A percentile compares a stretch with the other conserved stretches of the same genome.
phyloP scores from a whole-genome alignment of 148 eudicot genomes.

The Diospyros lotus region DNA sequence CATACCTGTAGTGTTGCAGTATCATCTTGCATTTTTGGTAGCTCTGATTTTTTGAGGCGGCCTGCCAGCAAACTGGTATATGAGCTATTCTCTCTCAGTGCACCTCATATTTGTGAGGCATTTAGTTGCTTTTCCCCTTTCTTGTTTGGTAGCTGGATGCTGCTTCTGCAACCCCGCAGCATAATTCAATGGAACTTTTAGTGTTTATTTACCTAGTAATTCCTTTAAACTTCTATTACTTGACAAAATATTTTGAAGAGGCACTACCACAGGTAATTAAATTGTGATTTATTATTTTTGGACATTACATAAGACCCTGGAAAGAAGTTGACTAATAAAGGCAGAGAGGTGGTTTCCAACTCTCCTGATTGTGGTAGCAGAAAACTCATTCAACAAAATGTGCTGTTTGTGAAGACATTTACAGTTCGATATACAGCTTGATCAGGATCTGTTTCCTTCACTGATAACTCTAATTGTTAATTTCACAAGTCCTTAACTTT shows the following conservation, averaged over 20 bases:
- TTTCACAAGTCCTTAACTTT: background rate
- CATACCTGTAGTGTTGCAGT: conserved; percentile 66
- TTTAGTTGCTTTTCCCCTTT: background rate
- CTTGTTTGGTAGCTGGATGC: background rate
- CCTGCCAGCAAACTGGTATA: conserved; percentile 81
- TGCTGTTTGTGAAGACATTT: background rate
- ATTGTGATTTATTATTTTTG: background rate
- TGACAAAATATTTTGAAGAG: background rate
- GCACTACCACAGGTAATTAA: background rate
- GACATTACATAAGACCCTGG: background rate
- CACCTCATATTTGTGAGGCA: conserved; percentile 3
- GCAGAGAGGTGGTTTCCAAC: too few relatives aligned
- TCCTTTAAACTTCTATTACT: background rate
- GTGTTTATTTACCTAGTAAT: background rate
- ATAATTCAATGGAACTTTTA: background rate
- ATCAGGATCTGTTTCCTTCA: background rate
- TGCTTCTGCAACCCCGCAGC: background rate
- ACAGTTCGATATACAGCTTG: background rate
- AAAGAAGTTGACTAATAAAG: background rate
- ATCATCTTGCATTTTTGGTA: conserved; percentile 95
- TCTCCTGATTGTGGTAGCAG: background rate
- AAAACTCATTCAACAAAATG: background rate
- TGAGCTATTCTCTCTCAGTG: conserved; percentile 18
- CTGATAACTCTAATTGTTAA: background rate
- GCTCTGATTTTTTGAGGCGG: conserved; percentile 91